Evolutionary conservation across 2,329 filamentous ascomycete species (phyloP), one percentile per base, ranked within the genome.

Genomic region (Colletotrichum sp.): DNA sequence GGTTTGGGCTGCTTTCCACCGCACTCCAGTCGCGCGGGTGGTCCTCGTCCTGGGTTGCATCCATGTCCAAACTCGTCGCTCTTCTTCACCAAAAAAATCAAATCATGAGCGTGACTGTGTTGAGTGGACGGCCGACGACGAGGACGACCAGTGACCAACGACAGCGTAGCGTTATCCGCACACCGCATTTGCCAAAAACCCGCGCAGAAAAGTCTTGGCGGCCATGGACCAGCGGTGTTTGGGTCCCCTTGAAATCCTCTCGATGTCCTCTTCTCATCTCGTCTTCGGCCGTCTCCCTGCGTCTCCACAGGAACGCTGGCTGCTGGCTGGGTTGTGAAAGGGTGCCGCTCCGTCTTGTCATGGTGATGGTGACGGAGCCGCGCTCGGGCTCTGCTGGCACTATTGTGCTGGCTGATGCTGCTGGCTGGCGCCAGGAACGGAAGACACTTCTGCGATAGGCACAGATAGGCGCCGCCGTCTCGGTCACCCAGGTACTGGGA

Each of bases 121-220:
- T 32, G 2, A 34, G 43, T 39, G 32, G 61, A 64, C 32, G 28
- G 13, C 32, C 30, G 39, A 66, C 36, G 62, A 32, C 65, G 65
- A 67, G 8, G 18, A 39, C 36, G 36, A 43, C 39, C 39, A 43
- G 60, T 36, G 4, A 48, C 43, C 43, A 48, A n/a, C 9, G 43
- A 4, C 43, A 39, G 12, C 27, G 65, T 15, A 48, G 67, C 55
- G 52, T 61, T 58, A 60, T 72, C 62, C 43, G 62, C 64, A 72
- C 69, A 72, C 73, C 73, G 70, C 73, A 73, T 56, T 62, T 73
- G 70, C 64, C 18, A 48, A 68, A 75, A 73, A 68, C 69, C 64
- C n/a, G 56, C 62, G 30, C 64, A 64, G 43, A 48, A 48, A 48
- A 34, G 39, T 58, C 73, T 75, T 75, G 73, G 73, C 69, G 30